These are phyloP conservation scores for Brasilioporus rufonigricans DNA, from an alignment of 768 basidiomycete species.

Conservation along the genomic window DNA sequence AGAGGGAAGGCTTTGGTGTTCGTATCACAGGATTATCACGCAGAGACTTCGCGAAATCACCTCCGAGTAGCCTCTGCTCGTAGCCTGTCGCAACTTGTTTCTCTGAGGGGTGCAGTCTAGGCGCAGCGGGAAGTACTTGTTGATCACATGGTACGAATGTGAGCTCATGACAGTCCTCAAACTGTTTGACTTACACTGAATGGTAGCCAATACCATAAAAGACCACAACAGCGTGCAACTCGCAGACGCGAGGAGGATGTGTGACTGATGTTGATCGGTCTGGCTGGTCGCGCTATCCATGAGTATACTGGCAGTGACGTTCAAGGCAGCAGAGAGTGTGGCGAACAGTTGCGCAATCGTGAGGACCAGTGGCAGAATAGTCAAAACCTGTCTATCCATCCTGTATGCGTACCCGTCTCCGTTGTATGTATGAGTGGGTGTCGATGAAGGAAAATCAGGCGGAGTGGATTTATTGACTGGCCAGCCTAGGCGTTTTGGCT, in stretches of 20 bases:
- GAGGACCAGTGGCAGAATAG: constrained; percentile 13
- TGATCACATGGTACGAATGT: background rate
- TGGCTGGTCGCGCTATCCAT: background rate
- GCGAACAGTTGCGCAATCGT: constrained; percentile 22
- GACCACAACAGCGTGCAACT: constrained; percentile 27
- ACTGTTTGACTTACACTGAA: constrained; percentile 23
- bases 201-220: constrained; percentile 10
- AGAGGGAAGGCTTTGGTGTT: constrained; percentile 19
- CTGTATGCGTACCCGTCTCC: background rate
- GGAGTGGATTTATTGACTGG: background rate
- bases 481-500: background rate
- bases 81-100: background rate
- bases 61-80: background rate
- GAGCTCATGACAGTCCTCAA: background rate
- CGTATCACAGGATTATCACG: constrained; percentile 1
- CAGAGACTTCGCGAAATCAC: background rate
- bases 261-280: background rate
- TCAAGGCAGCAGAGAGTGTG: constrained; percentile 22
- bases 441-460: constrained; percentile 3
- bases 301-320: constrained; percentile 14
- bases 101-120: constrained; percentile 8
- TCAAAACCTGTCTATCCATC: background rate
- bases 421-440: background rate
- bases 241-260: constrained; percentile 21
- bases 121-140: constrained; percentile 24